Evolutionary conservation across 108 stramenopile genomes (phyloP).

Genomic region (Pseudonitzschia delicatissima): DNA sequence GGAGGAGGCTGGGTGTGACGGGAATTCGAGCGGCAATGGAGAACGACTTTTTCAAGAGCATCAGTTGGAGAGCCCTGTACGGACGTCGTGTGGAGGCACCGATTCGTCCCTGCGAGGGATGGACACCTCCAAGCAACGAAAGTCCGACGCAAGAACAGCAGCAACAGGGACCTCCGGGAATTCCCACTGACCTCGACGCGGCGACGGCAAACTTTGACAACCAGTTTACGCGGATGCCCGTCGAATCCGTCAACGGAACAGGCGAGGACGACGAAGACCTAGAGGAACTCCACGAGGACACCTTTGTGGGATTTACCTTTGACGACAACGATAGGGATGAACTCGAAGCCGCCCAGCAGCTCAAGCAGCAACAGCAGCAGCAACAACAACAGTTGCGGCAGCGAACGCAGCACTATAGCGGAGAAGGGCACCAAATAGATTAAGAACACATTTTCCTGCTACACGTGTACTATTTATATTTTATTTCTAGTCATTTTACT

Average conservation of each 20-base stretch:
- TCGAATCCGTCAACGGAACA: too few species aligned
- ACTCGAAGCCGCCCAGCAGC: slow-evolving; percentile 2
- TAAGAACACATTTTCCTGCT: too few species aligned
- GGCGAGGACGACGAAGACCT: slow-evolving; percentile 53
- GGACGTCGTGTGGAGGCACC: slow-evolving; percentile 75
- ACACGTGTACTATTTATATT: too few species aligned
- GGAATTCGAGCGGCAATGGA: slow-evolving; percentile 80
- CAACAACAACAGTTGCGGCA: slow-evolving; percentile 17
- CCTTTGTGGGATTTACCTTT: slow-evolving; percentile 83
- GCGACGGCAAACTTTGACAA: slow-evolving; percentile 88
- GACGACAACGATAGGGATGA: slow-evolving; percentile 56
- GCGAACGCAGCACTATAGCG: slow-evolving; percentile 23
- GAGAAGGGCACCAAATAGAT: slow-evolving; percentile 14
- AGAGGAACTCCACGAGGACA: slow-evolving; percentile 61
- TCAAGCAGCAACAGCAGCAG: slow-evolving; percentile 8
- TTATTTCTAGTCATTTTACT: too few species aligned
- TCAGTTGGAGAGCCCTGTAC: slow-evolving; percentile 73
- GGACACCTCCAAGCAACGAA: slow-evolving; percentile 55
- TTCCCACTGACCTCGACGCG: slow-evolving; percentile 53
- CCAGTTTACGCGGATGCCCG: slow-evolving; percentile 79
- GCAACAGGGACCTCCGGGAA: not conserved
- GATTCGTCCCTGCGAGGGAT: slow-evolving; percentile 87
- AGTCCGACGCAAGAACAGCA: not conserved
- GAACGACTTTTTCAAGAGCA: slow-evolving; percentile 81
- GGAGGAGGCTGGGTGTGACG: slow-evolving; percentile 66